Evolutionary conservation across 202 grass and related monocot species (phyloP), one percentile per base, ranked within the genome.

Genomic region (Setaria italica): DNA sequence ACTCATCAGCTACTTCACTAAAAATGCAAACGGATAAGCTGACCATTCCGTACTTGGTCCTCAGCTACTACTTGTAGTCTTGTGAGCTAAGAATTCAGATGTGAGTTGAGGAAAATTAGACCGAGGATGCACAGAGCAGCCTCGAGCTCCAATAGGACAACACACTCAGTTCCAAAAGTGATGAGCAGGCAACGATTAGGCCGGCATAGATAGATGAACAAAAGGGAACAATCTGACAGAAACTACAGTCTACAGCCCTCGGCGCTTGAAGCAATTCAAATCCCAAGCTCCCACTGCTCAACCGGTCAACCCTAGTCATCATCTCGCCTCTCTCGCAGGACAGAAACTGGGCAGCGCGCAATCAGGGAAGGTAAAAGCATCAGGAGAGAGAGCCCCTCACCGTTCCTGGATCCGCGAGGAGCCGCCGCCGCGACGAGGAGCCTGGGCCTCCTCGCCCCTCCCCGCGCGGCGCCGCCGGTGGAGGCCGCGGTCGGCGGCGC

Each of bases 381-480:
- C 55, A 62, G 43, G 35, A n/a, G 33, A 37, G 21, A 14, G 33
- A 56, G 35, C 2, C 12, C 54, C 87, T 91, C 81, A 91, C 89
- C 89, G 34, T 85, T 77, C 58, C 82, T 49, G 78, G 89, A 78
- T 77, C 89, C 89, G 50, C 71, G 82, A 32, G 85, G 34, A 16
- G 76, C 51, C 10, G 73, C 51, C 9, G 83, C 65, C 1, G 46
- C 63, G 77, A 88, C 85, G 77, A 85, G 66, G 72, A 91, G 82
- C 81, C 32, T 80, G 7, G 17, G 25, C 51, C 81, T 68, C 84
- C 90, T 64, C 20, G 34, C 0, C 6, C 76, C 90, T 67, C 71
- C 84, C 76, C 56, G 80, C 58, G 66, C 25, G 76, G 72, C 71
- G 41, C 1, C 63, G 2, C 32, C 25, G 21, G 78, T 6, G 49